A percentile compares a stretch with the other conserved stretches of the same genome.
Evolutionary conservation across 1,139 yeast genomes (phyloP).

Genomic region (Debaryomycetaceae sp.): DNA sequence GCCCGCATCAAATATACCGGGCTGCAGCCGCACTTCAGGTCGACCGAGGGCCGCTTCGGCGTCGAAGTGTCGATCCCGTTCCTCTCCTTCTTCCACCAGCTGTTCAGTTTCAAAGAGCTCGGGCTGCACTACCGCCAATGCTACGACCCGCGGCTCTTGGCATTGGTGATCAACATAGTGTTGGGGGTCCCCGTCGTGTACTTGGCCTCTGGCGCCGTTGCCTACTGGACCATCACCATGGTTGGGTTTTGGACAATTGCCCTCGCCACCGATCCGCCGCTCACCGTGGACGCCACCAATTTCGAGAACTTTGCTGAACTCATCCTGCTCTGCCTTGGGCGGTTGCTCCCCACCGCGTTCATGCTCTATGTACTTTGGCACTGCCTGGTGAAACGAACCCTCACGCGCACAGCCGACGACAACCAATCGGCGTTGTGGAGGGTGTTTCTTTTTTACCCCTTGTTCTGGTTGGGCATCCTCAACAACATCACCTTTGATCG

Average conservation of each 20-base stretch:
- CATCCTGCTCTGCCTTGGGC: constrained; percentile 65
- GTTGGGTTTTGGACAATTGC: constrained; percentile 88
- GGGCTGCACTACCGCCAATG: constrained; percentile 40
- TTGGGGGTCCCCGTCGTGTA: constrained; percentile 59
- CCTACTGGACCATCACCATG: constrained; percentile 58
- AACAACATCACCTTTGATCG: constrained; percentile 87
- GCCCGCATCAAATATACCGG: constrained; percentile 63
- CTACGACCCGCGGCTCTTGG: constrained; percentile 59
- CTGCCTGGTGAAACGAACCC: constrained; percentile 40
- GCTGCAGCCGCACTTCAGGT: constrained; percentile 42
- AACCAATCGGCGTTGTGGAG: constrained; percentile 44
- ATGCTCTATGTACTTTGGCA: constrained; percentile 73
- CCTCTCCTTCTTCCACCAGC: constrained; percentile 69
- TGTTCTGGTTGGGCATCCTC: constrained; percentile 80
- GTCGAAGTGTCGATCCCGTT: constrained; percentile 59
- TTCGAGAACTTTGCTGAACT: constrained; percentile 54
- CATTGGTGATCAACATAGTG: constrained; percentile 54
- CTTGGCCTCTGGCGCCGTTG: constrained; percentile 49
- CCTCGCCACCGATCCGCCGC: constrained; percentile 81
- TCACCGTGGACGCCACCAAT: constrained; percentile 49
- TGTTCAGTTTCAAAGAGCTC: constrained; percentile 52
- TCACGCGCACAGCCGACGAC: constrained; percentile 20
- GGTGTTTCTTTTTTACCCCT: constrained; percentile 66
- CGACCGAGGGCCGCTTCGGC: constrained; percentile 43
- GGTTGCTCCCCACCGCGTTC: constrained; percentile 73